phyloP scores from a whole-genome alignment of 2,329 filamentous ascomycete genomes.

The Aspergillus tubingensis region DNA sequence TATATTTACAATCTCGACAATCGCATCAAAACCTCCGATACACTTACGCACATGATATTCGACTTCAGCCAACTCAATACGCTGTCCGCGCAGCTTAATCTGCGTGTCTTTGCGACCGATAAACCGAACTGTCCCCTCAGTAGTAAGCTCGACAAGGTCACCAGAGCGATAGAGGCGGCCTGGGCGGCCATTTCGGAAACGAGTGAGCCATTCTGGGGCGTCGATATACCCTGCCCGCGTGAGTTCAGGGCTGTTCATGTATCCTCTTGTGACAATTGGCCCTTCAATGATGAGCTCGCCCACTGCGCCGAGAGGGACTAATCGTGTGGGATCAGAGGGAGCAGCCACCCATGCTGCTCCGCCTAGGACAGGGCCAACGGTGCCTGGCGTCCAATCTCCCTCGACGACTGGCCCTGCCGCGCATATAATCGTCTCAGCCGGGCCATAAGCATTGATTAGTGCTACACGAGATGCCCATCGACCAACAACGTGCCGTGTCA shows the following conservation, averaged over 20 bases:
- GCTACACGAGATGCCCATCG: not conserved
- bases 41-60: not conserved
- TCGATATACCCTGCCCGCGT: constrained; percentile 57
- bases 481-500: not conserved
- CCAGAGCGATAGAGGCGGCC: not conserved
- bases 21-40: not conserved
- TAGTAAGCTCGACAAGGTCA: not conserved
- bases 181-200: not conserved
- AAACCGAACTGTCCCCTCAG: not conserved
- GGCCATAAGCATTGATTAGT: constrained; percentile 31
- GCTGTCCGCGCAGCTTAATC: not conserved
- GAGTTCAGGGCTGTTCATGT: constrained; percentile 57
- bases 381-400: too few species aligned
- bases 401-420: too few species aligned
- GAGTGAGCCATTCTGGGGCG: not conserved
- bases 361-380: not conserved
- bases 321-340: constrained; percentile 51
- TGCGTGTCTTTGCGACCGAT: not conserved
- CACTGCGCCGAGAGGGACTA: constrained; percentile 52
- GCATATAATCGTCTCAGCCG: constrained; percentile 28
- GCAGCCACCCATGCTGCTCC: constrained; percentile 19
- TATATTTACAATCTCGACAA: not conserved
- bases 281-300: constrained; percentile 29
- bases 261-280: constrained; percentile 59
- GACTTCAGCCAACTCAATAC: not conserved